These are phyloP conservation scores for Ochetophila trinervis DNA, from an alignment of 306 rosid genomes.

Conservation along the genomic window DNA sequence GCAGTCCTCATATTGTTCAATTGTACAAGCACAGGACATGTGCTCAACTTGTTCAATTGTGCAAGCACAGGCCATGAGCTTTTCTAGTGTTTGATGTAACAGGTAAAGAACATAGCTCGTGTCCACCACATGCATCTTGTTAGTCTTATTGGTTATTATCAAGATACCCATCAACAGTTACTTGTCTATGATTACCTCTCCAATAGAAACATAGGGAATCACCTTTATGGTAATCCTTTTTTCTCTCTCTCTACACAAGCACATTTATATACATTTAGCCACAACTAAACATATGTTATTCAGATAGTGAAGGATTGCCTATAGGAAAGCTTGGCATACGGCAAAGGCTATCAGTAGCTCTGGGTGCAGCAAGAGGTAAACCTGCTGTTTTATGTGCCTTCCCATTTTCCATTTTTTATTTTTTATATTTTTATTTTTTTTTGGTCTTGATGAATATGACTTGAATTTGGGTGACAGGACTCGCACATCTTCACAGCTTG, in stretches of 20 bases:
- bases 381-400: not conserved
- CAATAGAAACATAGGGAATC: slow-evolving; percentile 64
- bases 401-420: not conserved
- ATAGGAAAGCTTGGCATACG: slow-evolving; percentile 54
- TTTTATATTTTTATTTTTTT: not conserved
- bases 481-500: slow-evolving; percentile 61
- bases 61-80: not conserved
- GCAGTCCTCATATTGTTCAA: not conserved
- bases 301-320: slow-evolving; percentile 65
- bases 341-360: slow-evolving; percentile 53
- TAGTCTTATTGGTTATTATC: slow-evolving; percentile 58
- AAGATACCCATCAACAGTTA: slow-evolving; percentile 55
- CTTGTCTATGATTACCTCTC: slow-evolving; percentile 60
- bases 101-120: slow-evolving; percentile 55
- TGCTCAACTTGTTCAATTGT: not conserved
- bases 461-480: slow-evolving; percentile 40
- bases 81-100: slow-evolving; percentile 10
- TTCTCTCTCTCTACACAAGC: slow-evolving; percentile 18
- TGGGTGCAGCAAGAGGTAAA: slow-evolving; percentile 73
- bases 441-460: slow-evolving; percentile 9
- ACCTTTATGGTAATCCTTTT: slow-evolving; percentile 52
- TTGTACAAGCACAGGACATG: not conserved
- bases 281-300: slow-evolving; percentile 21
- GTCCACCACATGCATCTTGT: slow-evolving; percentile 54
- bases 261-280: not conserved